These are phyloP conservation scores for Eucalyptus cloeziana DNA, from an alignment of 345 rosid species.

Conservation along the genomic window DNA sequence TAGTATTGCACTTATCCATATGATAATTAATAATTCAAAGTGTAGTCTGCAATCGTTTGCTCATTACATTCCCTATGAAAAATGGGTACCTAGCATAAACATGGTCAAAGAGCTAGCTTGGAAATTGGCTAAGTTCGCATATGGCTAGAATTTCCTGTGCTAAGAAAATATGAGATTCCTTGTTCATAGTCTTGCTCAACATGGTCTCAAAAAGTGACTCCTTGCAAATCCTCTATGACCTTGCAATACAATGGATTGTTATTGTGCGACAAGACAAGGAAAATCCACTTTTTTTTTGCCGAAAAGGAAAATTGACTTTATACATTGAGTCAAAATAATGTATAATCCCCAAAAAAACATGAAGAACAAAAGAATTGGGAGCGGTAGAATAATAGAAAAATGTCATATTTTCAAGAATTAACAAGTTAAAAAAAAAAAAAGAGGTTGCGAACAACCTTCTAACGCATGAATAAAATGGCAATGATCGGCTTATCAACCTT, in stretches of 20 bases:
- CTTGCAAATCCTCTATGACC: background rate
- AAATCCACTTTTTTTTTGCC: background rate
- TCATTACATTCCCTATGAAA: background rate
- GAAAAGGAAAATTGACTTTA: background rate
- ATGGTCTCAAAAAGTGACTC: background rate
- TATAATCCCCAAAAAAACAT: background rate
- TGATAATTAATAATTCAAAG: background rate
- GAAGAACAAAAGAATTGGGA: background rate
- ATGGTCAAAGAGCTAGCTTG: background rate
- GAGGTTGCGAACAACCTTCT: accelerated
- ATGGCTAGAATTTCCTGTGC: background rate
- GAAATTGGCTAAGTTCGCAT: background rate
- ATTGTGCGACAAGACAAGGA: background rate
- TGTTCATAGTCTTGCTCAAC: background rate
- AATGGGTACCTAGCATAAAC: background rate
- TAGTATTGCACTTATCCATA: background rate
- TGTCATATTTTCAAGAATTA: background rate
- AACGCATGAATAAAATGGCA: background rate
- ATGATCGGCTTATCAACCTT: background rate
- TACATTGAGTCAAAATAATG: background rate
- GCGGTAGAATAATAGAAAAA: accelerated
- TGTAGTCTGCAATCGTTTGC: background rate
- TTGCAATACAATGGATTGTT: background rate
- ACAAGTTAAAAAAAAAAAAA: background rate
- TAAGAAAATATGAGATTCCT: background rate